These are phyloP conservation scores for Calonectria leucothoes DNA, from an alignment of 2,329 filamentous ascomycete genomes.

Conservation along the genomic window DNA sequence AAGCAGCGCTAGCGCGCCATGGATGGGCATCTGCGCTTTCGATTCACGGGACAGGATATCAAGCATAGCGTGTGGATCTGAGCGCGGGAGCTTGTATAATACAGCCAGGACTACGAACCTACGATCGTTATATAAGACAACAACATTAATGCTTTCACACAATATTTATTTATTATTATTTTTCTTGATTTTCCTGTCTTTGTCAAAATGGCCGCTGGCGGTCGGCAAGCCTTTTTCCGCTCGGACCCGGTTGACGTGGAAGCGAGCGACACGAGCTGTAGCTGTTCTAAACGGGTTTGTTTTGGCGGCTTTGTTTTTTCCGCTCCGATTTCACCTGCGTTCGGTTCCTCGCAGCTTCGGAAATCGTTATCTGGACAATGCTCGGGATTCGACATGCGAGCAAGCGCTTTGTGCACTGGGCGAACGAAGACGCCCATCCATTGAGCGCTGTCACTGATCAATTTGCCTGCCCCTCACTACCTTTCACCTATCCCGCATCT, in stretches of 20 bases:
- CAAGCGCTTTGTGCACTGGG: neutral
- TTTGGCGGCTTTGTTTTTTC: neutral
- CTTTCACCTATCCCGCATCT: neutral
- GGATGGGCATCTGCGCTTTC: slow-evolving; percentile 28
- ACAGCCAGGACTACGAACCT: slow-evolving; percentile 47
- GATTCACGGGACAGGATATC: slow-evolving; percentile 43
- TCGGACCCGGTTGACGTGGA: neutral
- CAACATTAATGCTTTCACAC: slow-evolving; percentile 40
- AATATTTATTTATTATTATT: slow-evolving; percentile 24
- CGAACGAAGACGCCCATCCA: neutral
- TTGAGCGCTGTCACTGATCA: neutral
- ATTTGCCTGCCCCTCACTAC: slow-evolving; percentile 11
- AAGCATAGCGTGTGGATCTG: slow-evolving; percentile 47
- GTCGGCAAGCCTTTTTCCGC: neutral
- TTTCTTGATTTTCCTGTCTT: slow-evolving; percentile 11
- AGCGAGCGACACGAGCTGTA: neutral
- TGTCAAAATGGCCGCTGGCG: neutral
- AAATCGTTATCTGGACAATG: neutral
- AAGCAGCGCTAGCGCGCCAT: slow-evolving; percentile 34
- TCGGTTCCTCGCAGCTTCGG: neutral
- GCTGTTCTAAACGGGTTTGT: neutral
- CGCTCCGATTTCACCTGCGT: neutral
- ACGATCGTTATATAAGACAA: slow-evolving; percentile 47
- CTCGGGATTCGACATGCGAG: neutral
- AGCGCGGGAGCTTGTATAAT: slow-evolving; percentile 50